phyloP scores from a whole-genome alignment of 257 asterid genomes.

The Penstemon newberryi region DNA sequence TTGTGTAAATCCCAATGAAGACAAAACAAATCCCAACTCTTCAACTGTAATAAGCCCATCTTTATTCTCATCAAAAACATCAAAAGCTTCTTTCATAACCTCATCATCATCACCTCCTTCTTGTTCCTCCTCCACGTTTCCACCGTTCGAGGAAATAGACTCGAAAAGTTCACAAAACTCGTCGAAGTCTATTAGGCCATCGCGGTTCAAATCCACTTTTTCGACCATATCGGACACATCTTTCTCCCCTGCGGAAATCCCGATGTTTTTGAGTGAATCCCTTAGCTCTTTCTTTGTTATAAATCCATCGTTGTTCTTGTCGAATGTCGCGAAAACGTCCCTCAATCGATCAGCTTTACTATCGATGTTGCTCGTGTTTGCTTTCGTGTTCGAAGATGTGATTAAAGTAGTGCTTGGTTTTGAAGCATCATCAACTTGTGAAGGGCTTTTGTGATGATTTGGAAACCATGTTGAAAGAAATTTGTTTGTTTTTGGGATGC shows the following conservation, averaged over 20 bases:
- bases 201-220: constrained; percentile 64
- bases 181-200: constrained; percentile 70
- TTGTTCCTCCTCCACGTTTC: neutral
- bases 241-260: constrained; percentile 52
- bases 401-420: neutral
- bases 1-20: constrained; percentile 61
- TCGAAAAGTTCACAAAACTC: constrained; percentile 68
- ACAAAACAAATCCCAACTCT: constrained; percentile 64
- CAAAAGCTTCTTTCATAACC: constrained; percentile 69
- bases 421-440: neutral
- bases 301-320: constrained; percentile 74
- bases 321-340: constrained; percentile 70
- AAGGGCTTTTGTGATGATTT: constrained; percentile 8
- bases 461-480: constrained; percentile 33
- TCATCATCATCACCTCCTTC: constrained; percentile 26
- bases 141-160: constrained; percentile 28
- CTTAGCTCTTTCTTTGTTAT: constrained; percentile 68
- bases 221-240: constrained; percentile 72
- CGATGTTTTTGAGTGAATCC: constrained; percentile 65
- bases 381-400: neutral
- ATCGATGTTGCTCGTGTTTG: neutral
- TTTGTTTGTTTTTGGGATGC: constrained; percentile 41
- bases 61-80: constrained; percentile 72
- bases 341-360: constrained; percentile 16
- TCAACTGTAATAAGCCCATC: constrained; percentile 75